These are phyloP conservation scores for Halenospora varia DNA, from an alignment of 495 filamentous ascomycete species.

Conservation along the genomic window DNA sequence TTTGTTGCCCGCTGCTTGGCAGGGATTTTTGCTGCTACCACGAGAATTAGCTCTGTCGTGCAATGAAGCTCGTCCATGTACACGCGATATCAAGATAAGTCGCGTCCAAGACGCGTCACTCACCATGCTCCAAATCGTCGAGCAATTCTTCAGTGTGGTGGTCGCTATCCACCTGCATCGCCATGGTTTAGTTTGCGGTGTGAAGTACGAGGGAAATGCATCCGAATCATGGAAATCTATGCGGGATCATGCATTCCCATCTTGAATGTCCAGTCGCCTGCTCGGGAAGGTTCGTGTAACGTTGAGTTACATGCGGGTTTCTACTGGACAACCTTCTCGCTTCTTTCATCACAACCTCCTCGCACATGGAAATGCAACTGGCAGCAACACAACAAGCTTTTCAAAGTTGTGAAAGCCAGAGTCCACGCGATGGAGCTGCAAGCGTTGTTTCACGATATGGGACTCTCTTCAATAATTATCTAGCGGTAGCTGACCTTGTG, in stretches of 20 bases:
- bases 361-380: neutral
- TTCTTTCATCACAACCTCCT: neutral
- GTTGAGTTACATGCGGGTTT: neutral
- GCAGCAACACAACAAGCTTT: neutral
- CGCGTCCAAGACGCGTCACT: constrained; percentile 6
- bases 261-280: neutral
- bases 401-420: neutral
- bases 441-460: constrained; percentile 2
- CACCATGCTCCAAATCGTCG: constrained; percentile 8
- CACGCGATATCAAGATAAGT: no score
- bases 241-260: no score
- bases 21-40: constrained; percentile 43
- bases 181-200: no score
- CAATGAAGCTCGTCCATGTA: no score
- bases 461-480: neutral
- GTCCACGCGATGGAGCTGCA: neutral
- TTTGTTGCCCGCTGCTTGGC: constrained; percentile 41
- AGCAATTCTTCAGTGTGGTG: constrained; percentile 3
- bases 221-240: neutral
- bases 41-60: neutral
- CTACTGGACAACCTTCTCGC: neutral
- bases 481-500: neutral
- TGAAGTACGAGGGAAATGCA: neutral
- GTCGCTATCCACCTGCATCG: no score
- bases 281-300: constrained; percentile 5